Evolutionary conservation across 1,284 basidiomycete genomes (phyloP).

Genomic region (Phellinidium pouzarii): DNA sequence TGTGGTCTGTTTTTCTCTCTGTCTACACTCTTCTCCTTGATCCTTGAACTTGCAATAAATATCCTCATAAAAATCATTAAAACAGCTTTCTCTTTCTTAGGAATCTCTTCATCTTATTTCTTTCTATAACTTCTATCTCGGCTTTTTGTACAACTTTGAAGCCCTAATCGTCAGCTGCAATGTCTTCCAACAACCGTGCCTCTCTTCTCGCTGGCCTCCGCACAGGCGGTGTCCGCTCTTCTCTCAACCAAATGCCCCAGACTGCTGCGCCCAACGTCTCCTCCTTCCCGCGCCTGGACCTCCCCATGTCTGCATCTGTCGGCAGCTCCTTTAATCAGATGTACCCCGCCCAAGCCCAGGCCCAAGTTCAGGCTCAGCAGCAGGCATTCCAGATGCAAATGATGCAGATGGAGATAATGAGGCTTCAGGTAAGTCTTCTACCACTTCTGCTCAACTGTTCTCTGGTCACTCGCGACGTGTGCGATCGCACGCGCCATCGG

Average conservation of each 20-base stretch:
- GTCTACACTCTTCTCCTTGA: slow-evolving; percentile 15
- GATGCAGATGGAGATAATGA: slow-evolving; percentile 73
- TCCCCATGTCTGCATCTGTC: slow-evolving; percentile 62
- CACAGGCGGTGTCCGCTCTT: slow-evolving; percentile 75
- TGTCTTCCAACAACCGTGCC: slow-evolving; percentile 58
- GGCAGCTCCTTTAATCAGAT: slow-evolving; percentile 55
- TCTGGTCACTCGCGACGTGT: not conserved
- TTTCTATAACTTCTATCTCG: slow-evolving; percentile 10
- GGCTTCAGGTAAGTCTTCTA: slow-evolving; percentile 55
- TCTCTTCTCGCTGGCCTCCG: slow-evolving; percentile 79
- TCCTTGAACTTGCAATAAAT: not conserved
- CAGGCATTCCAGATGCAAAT: slow-evolving; percentile 71
- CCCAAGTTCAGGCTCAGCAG: slow-evolving; percentile 34
- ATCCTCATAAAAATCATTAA: too few relatives aligned
- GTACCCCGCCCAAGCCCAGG: slow-evolving; percentile 40
- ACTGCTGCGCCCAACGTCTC: slow-evolving; percentile 57
- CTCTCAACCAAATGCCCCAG: slow-evolving; percentile 55
- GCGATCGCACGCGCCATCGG: not conserved
- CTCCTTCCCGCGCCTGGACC: slow-evolving; percentile 49
- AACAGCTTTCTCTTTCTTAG: slow-evolving; percentile 23
- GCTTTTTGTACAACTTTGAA: slow-evolving; percentile 6
- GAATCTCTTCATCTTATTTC: slow-evolving; percentile 19
- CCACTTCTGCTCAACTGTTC: slow-evolving; percentile 15
- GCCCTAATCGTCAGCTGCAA: slow-evolving; percentile 30
- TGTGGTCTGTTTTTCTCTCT: slow-evolving; percentile 20